These are phyloP conservation scores for Mycena olivaceomarginata DNA, from an alignment of 768 basidiomycete genomes.

Conservation along the genomic window DNA sequence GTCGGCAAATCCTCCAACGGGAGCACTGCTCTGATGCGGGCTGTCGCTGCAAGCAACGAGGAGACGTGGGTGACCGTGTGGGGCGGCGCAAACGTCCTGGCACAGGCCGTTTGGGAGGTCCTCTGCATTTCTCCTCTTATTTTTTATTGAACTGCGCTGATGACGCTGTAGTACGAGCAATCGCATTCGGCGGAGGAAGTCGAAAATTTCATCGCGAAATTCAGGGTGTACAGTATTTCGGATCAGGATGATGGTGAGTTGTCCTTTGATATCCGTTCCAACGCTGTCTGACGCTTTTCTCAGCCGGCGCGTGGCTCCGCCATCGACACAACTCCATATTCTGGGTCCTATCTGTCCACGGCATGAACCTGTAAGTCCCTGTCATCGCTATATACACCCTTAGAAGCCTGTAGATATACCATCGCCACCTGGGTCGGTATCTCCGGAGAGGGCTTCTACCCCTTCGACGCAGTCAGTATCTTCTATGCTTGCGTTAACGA, in stretches of 20 bases:
- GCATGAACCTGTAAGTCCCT: constrained; percentile 30
- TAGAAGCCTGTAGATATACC: background rate
- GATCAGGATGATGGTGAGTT: constrained; percentile 37
- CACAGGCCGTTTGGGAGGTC: constrained; percentile 33
- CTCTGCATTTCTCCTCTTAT: background rate
- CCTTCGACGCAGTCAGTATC: constrained; percentile 20
- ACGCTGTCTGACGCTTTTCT: background rate
- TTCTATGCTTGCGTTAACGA: background rate
- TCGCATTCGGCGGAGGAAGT: constrained; percentile 24
- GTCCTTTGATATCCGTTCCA: background rate
- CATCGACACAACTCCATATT: constrained; percentile 27
- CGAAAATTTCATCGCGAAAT: constrained; percentile 24
- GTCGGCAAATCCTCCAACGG: constrained; percentile 28
- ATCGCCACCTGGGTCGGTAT: constrained; percentile 27
- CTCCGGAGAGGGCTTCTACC: constrained; percentile 32
- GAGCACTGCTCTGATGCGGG: constrained; percentile 14
- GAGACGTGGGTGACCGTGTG: constrained; percentile 35
- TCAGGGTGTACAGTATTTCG: constrained; percentile 37
- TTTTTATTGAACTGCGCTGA: background rate
- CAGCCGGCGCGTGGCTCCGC: constrained; percentile 24
- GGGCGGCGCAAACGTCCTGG: constrained; percentile 40
- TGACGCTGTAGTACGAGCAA: constrained; percentile 36
- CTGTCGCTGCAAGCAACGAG: constrained; percentile 28
- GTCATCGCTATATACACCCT: background rate
- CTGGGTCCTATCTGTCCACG: constrained; percentile 33